Evolutionary conservation across 228 moss, liverwort and hornwort species (phyloP), one percentile per base, ranked within the genome.

Genomic region (Sphagnum fallax): DNA sequence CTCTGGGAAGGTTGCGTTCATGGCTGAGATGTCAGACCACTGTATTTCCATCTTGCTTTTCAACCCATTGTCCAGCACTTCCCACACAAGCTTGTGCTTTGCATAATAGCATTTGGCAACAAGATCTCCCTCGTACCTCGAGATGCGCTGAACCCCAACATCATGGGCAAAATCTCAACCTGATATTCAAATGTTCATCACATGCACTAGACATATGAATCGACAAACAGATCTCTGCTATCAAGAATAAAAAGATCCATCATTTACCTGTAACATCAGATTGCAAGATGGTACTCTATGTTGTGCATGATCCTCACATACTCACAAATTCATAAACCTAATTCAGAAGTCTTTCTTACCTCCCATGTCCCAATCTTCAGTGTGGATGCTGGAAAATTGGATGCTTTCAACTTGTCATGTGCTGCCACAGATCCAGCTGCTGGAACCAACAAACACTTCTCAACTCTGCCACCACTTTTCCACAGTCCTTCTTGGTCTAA

Each of bases 31-130:
- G 71, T 97, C 97, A 59, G 93, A 93, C 97, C 97, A 97, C 65
- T 97, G 97, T 52, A 97, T 97, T 76, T 97, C 97, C 52, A 97
- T 88, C 79, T 97, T 97, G 70, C 97, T 97, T 79, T 97, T 97
- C 68, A 97, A 75, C 51, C 97, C 93, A 68, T 76, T 85, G 65
- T 97, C 91, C 78, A 97, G 67, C 59, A 97, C 97, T 80, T 98
- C 98, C 98, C 98, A 98, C 63, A 98, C 92, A 63, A 98, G 86
- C 79, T 98, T 98, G 32, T 89, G 83, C 84, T 93, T 98, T 15
- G 98, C 98, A 62, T 98, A 98, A 72, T 98, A 98, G 53, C 98
- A 98, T 69, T 98, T 98, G 4, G 93, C 98, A 57, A 98, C 98
- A 65, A 98, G 76, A 73, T 98, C 93, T 47, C 93, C 98, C 78